Base-by-base conservation (phyloP, 305 asterid genomes). In the Andrographis paniculata region DNA sequence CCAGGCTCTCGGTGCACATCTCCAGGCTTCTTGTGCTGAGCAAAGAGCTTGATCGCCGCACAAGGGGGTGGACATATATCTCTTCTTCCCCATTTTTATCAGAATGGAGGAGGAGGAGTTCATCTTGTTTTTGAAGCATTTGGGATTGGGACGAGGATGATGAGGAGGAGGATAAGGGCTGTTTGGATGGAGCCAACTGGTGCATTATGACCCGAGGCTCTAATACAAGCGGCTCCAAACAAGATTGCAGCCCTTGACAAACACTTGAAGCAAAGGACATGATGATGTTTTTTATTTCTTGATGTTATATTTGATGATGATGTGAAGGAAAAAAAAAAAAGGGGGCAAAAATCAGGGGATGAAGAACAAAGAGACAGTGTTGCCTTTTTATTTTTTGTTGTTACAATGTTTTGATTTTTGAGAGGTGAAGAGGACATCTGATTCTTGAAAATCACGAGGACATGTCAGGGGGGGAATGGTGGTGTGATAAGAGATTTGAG, bases 1-100 rank as follows among this genome's bases (percentile, higher is more conserved):
- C 89, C 37, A 88, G 62, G 69, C 82, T 63, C 62, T 88, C 97
- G 0, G 97, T 88, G 73, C 97, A 88, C 86, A 88, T 72, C 57
- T 81, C 92, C 21, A 88, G 60, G 62, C 89, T 81, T 20, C 40
- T 76, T 3, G 73, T 30, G 68, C 73, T 82, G 4, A 79, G 67
- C 0, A 50, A 42, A 21, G 61, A 58, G 10, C 65, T 9, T 7
- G 80, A 64, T 20, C 60, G 59, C 60, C 64, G 72, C 2, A 38
- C 69, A 1, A 73, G 67, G 10, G 94, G 94, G 56, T 73, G 87
- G n/a, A 76, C 65, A 45, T 77, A 79, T 3, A 55, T 59, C 39
- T 63, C 46, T 19, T 40, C 56, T 21, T 58, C 41, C 9, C 42
- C 62, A 30, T 52, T 28, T 18, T 41, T 40, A 24, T 17, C 18